Percentiles rank a stretch among this genome's conserved stretches.
These are phyloP conservation scores for Sechiopsis laciniata DNA, from an alignment of 306 rosid species.

Conservation along the genomic window DNA sequence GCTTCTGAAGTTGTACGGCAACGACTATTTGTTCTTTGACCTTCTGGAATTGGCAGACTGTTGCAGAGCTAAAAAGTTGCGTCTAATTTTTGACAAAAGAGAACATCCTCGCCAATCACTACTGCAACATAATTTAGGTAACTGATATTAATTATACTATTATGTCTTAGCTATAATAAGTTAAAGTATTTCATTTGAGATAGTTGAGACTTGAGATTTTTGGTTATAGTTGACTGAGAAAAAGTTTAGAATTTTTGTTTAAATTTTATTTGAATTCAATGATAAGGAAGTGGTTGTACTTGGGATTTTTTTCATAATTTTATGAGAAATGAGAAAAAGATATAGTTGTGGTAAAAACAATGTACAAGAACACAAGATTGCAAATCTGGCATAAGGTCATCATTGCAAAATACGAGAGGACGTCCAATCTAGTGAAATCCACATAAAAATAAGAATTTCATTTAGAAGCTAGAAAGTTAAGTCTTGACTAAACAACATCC, in stretches of 20 bases:
- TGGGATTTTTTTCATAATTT: background rate
- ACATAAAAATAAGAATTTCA: background rate
- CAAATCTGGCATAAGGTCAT: background rate
- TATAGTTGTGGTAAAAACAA: background rate
- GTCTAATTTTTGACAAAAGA: conserved; percentile 85
- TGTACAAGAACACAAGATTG: background rate
- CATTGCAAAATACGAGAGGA: background rate
- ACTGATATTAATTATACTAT: conserved; percentile 5
- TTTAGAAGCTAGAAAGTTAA: background rate
- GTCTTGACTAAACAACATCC: conserved; percentile 11
- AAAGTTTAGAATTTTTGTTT: background rate
- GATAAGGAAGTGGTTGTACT: conserved; percentile 1
- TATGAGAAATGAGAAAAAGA: conserved; percentile 2
- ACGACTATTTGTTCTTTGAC: conserved; percentile 70
- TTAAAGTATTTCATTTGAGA: background rate
- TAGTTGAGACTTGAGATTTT: background rate
- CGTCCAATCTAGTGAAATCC: background rate
- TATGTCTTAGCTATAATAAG: background rate
- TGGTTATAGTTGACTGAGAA: background rate
- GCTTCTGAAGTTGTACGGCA: conserved; percentile 65
- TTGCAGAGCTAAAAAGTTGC: conserved; percentile 79
- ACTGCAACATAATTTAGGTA: conserved; percentile 95
- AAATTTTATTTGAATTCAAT: background rate
- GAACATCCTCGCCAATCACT: conserved; percentile 88
- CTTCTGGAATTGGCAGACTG: conserved; percentile 97